Percentiles rank a stretch among this genome's conserved stretches.
Evolutionary conservation across 441 rosid species (phyloP).

Genomic region (Gossypium trilobum): DNA sequence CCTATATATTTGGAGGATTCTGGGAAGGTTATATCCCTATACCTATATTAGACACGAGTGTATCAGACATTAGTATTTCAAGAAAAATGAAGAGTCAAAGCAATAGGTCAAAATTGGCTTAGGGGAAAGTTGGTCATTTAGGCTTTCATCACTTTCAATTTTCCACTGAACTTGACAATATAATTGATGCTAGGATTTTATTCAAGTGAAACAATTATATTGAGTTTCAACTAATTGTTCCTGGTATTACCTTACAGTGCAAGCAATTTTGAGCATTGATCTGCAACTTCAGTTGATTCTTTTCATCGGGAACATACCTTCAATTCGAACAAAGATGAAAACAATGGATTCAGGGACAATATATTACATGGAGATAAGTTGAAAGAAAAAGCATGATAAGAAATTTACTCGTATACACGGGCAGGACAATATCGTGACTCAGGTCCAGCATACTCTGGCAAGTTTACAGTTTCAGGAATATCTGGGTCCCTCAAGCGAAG

Average conservation of each 20-base stretch:
- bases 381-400: slow-evolving; percentile 3
- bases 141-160: not conserved
- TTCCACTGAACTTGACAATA: not conserved
- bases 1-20: no score
- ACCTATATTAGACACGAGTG: no score
- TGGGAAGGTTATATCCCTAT: no score
- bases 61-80: no score
- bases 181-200: not conserved
- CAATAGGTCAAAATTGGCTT: not conserved
- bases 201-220: not conserved
- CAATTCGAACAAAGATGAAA: slow-evolving; percentile 12
- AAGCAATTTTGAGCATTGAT: slow-evolving; percentile 91
- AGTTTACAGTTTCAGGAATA: slow-evolving; percentile 62
- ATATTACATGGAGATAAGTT: not conserved
- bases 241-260: slow-evolving; percentile 72
- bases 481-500: slow-evolving; percentile 58
- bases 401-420: slow-evolving; percentile 79
- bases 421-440: slow-evolving; percentile 94
- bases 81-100: no score
- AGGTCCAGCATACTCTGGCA: slow-evolving; percentile 73
- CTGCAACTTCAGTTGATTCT: slow-evolving; percentile 59
- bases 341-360: not conserved
- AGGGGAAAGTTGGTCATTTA: not conserved
- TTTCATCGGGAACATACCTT: slow-evolving; percentile 68
- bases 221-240: not conserved